A percentile compares a stretch with the other conserved stretches of the same genome.
These are phyloP conservation scores for Glycine tomentella DNA, from an alignment of 306 rosid genomes.

Conservation along the genomic window DNA sequence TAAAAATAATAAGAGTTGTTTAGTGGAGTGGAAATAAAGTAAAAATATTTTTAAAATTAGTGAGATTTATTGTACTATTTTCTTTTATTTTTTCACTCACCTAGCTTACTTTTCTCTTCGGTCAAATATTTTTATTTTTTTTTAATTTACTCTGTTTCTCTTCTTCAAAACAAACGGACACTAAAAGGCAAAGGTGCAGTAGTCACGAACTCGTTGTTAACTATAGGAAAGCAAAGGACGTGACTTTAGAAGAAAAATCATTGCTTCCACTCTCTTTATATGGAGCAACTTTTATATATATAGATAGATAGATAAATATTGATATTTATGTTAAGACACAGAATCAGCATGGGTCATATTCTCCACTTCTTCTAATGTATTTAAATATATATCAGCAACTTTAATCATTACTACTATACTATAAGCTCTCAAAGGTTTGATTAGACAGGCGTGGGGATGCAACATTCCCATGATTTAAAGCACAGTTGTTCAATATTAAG, in stretches of 20 bases:
- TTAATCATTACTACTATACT: conserved; percentile 35
- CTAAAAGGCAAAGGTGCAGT: too few relatives aligned
- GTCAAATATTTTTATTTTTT: too few relatives aligned
- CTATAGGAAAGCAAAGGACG: conserved; percentile 35
- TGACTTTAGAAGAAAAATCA: conserved; percentile 44
- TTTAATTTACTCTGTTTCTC: too few relatives aligned
- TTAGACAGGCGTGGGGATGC: conserved; percentile 59
- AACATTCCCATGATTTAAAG: conserved; percentile 59
- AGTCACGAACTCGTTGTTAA: neutral
- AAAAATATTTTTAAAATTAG: too few relatives aligned
- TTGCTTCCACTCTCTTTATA: conserved; percentile 54
- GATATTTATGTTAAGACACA: conserved; percentile 41
- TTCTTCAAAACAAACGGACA: too few relatives aligned
- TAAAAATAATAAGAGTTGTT: too few relatives aligned
- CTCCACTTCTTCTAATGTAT: conserved; percentile 49
- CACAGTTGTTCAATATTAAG: conserved; percentile 42
- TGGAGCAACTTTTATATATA: too few relatives aligned
- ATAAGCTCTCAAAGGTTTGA: conserved; percentile 55
- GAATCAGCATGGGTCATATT: conserved; percentile 59
- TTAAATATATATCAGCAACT: conserved; percentile 15
- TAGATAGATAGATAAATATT: too few relatives aligned
- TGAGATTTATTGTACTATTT: too few relatives aligned
- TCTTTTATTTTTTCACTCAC: too few relatives aligned
- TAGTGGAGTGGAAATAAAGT: too few relatives aligned
- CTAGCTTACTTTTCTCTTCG: too few relatives aligned